Base-by-base conservation (phyloP, 2,329 filamentous ascomycete species). In the Colletotrichum camelliae region DNA sequence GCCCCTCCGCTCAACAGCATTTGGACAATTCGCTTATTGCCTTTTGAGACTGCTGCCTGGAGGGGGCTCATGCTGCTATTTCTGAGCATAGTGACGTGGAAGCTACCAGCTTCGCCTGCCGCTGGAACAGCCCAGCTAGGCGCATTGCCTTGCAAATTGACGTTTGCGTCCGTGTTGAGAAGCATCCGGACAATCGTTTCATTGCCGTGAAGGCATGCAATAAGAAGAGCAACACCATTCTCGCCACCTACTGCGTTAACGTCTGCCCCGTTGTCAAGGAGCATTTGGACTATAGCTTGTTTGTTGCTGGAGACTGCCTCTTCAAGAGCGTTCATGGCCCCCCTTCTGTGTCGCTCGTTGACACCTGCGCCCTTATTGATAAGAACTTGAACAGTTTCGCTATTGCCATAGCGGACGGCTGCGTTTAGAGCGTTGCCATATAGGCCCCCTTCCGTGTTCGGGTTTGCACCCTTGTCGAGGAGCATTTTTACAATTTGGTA, bases 61-160 rank as follows among this genome's bases (percentile, higher is more conserved):
- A 43, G 39, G 10, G 39, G 39, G 39, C 18, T 43, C 39, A 15
- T 43, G 39, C 39, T 15, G 39, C 39, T 18, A 10, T 43, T 43
- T 43, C 39, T 43, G 39, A 43, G 10, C 18, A 2, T 7, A 18
- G 29, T 9, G 8, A 9, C 29, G 29, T 9, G 29, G 8, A 7
- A 31, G 29, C 29, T 31, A 31, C 29, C 8, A 31, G 39, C 7
- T 43, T 13, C 7, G 13, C 7, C 39, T 43, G 39, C 39, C 10
- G 39, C 39, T 43, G 78, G 74, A 2, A 79, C 72, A 55, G 77
- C 73, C 7, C 73, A 73, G 43, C 72, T 74, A 52, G 68, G 79
- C 6, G 35, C 3, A 15, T 77, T 73, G 5, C 76, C 66, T 18
- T 65, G 55, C 16, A 67, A 72, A 43, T 79, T 76, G 13, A 77